These are phyloP conservation scores for Podosphaera xanthii DNA, from an alignment of 2,329 filamentous ascomycete species.

Conservation along the genomic window DNA sequence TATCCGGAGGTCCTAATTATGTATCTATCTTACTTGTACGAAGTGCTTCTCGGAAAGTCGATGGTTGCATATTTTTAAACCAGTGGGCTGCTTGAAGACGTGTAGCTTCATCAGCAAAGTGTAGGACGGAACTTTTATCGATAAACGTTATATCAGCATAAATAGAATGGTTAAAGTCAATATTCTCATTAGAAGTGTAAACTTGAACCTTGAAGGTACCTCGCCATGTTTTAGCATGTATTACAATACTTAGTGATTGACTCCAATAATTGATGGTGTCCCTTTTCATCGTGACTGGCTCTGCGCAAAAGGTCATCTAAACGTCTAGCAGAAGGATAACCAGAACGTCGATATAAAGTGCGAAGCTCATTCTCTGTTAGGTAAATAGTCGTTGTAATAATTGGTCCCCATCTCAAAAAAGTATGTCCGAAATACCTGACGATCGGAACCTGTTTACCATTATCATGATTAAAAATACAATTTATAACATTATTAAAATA, in stretches of 20 bases:
- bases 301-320: neutral
- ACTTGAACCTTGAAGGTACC: neutral
- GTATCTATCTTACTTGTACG: neutral
- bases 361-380: neutral
- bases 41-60: too few relatives aligned
- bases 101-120: constrained; percentile 1
- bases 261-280: neutral
- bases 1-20: constrained; percentile 1
- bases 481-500: neutral
- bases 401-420: neutral
- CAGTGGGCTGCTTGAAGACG: constrained; percentile 1
- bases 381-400: neutral
- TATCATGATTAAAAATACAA: neutral
- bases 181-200: neutral
- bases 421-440: neutral
- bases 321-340: neutral
- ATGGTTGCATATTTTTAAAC: too few relatives aligned
- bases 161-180: constrained; percentile 2
- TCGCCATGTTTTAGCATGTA: neutral
- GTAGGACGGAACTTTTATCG: neutral
- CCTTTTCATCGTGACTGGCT: neutral
- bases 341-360: neutral
- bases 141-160: constrained; percentile 3
- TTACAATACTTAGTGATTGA: neutral
- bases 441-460: neutral